Percentiles rank a stretch among this genome's conserved stretches.
Evolutionary conservation across 2,329 filamentous ascomycete species (phyloP).

Genomic region (Sclerotinia subarctica): DNA sequence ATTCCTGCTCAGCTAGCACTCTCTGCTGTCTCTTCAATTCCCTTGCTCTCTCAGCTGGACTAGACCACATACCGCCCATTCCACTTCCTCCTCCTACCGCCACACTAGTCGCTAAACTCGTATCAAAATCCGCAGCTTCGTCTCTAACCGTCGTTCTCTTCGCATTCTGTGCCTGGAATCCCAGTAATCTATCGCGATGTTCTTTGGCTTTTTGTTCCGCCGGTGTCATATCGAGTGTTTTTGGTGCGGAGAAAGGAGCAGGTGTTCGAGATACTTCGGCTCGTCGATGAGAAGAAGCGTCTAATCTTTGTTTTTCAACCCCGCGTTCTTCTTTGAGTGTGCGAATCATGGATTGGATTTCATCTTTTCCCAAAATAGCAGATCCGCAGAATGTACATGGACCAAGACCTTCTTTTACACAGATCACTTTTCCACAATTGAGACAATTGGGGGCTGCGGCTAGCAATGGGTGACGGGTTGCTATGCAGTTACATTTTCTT

Average conservation of each 20-base stretch:
- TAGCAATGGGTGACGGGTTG: constrained; percentile 80
- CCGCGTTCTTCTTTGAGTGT: constrained; percentile 83
- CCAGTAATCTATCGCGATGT: constrained; percentile 63
- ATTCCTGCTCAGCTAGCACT: constrained; percentile 64
- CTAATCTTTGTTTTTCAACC: constrained; percentile 77
- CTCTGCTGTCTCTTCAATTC: constrained; percentile 69
- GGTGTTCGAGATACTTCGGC: constrained; percentile 62
- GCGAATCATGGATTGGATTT: constrained; percentile 81
- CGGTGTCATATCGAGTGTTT: constrained; percentile 32
- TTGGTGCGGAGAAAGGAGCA: constrained; percentile 55
- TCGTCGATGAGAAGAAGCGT: constrained; percentile 66
- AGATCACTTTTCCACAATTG: constrained; percentile 91
- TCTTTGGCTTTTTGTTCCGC: constrained; percentile 53
- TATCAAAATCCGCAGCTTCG: constrained; percentile 65
- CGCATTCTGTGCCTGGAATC: constrained; percentile 68
- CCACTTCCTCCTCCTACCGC: constrained; percentile 3
- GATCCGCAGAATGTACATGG: constrained; percentile 88
- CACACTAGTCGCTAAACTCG: constrained; percentile 43
- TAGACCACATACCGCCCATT: constrained; percentile 60
- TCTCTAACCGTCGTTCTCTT: constrained; percentile 66
- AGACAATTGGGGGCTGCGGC: constrained; percentile 91
- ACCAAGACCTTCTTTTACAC: constrained; percentile 87
- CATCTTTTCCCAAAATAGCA: constrained; percentile 66
- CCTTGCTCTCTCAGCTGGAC: constrained; percentile 62
- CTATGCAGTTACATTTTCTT: constrained; percentile 83